These are phyloP conservation scores for Kazachstania africana DNA, from an alignment of 805 yeast genomes.

Conservation along the genomic window DNA sequence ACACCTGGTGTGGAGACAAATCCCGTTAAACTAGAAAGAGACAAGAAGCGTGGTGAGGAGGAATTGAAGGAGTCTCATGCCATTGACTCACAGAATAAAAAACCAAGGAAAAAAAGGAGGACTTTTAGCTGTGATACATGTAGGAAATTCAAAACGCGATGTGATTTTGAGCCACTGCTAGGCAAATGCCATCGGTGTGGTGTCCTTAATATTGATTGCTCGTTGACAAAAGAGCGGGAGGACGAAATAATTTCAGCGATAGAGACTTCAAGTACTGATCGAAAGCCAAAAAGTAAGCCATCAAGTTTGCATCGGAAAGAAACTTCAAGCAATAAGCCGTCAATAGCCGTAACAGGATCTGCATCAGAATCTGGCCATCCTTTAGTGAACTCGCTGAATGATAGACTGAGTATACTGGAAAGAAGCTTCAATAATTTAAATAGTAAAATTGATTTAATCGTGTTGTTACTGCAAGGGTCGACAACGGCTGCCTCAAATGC, in stretches of 20 bases:
- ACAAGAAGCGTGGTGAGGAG: not conserved
- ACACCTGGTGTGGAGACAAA: too few relatives aligned
- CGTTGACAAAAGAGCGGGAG: constrained; percentile 26
- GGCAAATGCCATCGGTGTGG: constrained; percentile 43
- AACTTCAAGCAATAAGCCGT: not conserved
- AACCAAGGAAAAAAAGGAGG: constrained; percentile 28
- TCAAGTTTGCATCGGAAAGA: not conserved
- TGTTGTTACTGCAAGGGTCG: constrained; percentile 12
- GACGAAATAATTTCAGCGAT: constrained; percentile 17
- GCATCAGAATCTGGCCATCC: not conserved
- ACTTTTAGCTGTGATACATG: constrained; percentile 40
- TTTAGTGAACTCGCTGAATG: constrained; percentile 1
- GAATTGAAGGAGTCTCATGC: not conserved
- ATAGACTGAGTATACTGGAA: constrained; percentile 18
- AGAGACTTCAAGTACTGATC: constrained; percentile 11
- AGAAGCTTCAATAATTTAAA: constrained; percentile 13
- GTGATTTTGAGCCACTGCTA: constrained; percentile 35
- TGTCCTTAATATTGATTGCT: constrained; percentile 37
- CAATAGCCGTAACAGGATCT: not conserved
- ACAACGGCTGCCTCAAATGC: constrained; percentile 6
- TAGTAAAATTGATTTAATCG: constrained; percentile 13
- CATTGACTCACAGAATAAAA: constrained; percentile 3
- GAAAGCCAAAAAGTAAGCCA: not conserved
- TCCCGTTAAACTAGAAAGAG: too few relatives aligned
- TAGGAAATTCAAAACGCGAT: constrained; percentile 45